These are phyloP conservation scores for Fusarium sp. DNA, from an alignment of 2,329 filamentous ascomycete species.

Conservation along the genomic window DNA sequence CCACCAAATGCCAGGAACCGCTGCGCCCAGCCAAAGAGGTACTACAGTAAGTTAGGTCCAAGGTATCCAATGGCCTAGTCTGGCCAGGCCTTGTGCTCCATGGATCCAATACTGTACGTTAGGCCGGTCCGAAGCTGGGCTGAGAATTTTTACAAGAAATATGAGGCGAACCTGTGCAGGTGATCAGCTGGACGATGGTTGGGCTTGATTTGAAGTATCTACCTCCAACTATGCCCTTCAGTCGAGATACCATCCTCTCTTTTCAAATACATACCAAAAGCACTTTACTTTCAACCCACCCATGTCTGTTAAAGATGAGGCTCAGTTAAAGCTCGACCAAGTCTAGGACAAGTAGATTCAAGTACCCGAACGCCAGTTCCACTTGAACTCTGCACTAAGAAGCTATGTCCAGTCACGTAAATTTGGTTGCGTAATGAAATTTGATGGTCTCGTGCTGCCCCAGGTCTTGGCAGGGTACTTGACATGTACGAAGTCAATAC, in stretches of 20 bases:
- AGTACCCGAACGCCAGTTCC: constrained; percentile 31
- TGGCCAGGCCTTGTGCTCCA: constrained; percentile 7
- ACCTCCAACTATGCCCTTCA: neutral
- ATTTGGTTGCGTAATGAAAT: constrained; percentile 36
- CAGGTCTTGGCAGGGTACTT: constrained; percentile 39
- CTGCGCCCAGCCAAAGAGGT: constrained; percentile 9
- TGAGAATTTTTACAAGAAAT: neutral
- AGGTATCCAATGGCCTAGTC: constrained; percentile 18
- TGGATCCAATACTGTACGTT: constrained; percentile 3
- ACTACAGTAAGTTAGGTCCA: neutral
- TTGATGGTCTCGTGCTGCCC: constrained; percentile 37
- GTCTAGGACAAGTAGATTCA: constrained; percentile 32
- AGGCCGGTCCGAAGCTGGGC: constrained; percentile 23
- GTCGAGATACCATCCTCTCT: neutral
- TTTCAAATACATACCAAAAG: neutral
- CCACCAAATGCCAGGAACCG: constrained; percentile 10
- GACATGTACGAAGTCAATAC: constrained; percentile 31
- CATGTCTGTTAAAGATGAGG: constrained; percentile 19
- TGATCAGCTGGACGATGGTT: neutral
- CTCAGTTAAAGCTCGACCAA: constrained; percentile 20
- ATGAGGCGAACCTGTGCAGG: neutral
- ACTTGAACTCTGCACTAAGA: constrained; percentile 23
- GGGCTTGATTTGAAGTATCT: neutral
- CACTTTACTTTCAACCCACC: neutral
- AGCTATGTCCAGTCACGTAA: constrained; percentile 23